Base-by-base conservation (phyloP, 306 rosid genomes). In the Corylus heterophylla region DNA sequence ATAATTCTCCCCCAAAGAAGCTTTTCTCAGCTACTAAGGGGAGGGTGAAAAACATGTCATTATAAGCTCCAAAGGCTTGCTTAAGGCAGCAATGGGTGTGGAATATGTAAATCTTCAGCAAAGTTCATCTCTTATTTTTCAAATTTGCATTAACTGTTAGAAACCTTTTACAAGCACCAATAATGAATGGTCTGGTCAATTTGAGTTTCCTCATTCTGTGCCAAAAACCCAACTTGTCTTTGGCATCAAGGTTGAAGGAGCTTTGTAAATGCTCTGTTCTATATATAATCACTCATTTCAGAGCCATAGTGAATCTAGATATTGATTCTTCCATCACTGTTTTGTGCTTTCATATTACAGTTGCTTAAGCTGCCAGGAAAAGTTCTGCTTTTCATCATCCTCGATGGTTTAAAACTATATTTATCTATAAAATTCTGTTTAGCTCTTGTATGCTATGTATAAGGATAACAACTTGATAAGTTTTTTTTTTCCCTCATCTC, bases 381-480 rank as follows among this genome's bases (percentile, higher is more conserved):
- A 12, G 66, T 67, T 64, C 75, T 51, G 5, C 45, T 51, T 73
- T 25, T 51, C 18, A 14, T 39, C 42, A 39, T 39, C 11, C 69
- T 12, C 45, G 12, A 56, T 74, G 20, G 44, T 16, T 59, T 58
- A 54, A 39, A 42, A 74, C 18, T 66, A 76, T 49, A 45, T 56
- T 37, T 75, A 25, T 63, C 76, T 58, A 7, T 56, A 31, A 55
- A 55, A 29, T 59, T 22, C 76, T 44, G 56, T 72, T 75, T 39
- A 47, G 45, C 39, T 14, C 5, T 6, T 4, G 45, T 73, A 59
- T 74, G 62, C 66, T 51, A 69, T 48, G 47, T 54, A 42, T 13
- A 31, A 39, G 59, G n/a, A 69, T 84, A 59, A 27, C 50, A 69
- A 67, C 72, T 67, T 37, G 64, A 56, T 81, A n/a, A 59, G 63